Base-by-base conservation (phyloP, 768 basidiomycete species). In the Nidularia pulvinata region DNA sequence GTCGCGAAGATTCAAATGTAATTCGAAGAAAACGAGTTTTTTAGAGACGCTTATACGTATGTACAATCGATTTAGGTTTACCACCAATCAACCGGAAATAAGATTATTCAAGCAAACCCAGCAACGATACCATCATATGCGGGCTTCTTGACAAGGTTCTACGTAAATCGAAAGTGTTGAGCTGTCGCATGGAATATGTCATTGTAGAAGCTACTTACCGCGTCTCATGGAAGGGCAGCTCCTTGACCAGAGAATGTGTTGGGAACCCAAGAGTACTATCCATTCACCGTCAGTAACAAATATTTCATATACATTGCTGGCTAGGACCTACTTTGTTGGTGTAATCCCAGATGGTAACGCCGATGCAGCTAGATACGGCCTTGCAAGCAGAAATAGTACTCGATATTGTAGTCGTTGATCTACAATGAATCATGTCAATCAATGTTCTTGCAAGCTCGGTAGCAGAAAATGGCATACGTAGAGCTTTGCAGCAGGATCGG, bases 301-400 rank as follows among this genome's bases (percentile, higher is more conserved):
- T 7, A 3, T 22, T 34, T 10, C 32, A 14, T 19, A 3, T 11
- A 10, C 7, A 19, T n/a, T n/a, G 2, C 14, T 10, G 14, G 33
- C 14, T 4, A 32, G 36, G 14, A 19, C 54, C 6, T 11, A 63
- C 64, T 62, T 75, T 75, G 51, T 79, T 75, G 34, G 75, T 76
- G 54, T 67, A 72, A 52, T 75, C 77, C 78, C 77, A 79, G 39
- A 76, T 64, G 2, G 75, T 78, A 32, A 78, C 69, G 14, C 78
- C 78, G 54, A 80, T 62, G 48, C 78, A 80, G 0, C 63, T 63
- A 2, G 65, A 47, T 6, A 77, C 69, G 22, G 69, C 69, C 56
- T 77, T 74, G 62, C 86, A 88, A 10, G 83, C 79, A 19, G 66
- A 55, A 50, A 86, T 73, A 46, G 85, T 53, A 50, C 53, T 66